Percentiles rank a stretch among this genome's conserved stretches.
phyloP scores from a whole-genome alignment of 768 basidiomycete species.

The Trametes punicea region DNA sequence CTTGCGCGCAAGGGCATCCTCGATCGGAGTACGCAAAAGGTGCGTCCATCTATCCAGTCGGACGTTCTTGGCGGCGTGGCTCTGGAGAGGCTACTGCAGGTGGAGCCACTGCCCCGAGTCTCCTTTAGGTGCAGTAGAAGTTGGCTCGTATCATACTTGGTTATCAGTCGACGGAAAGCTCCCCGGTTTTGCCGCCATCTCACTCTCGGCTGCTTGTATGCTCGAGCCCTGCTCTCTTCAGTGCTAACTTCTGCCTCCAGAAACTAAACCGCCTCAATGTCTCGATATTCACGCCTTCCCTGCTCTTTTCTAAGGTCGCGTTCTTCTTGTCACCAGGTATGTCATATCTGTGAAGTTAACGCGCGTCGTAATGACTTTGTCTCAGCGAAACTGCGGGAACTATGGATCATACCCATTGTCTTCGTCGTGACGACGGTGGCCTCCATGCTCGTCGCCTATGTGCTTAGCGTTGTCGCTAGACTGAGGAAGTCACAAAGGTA shows the following conservation, averaged over 20 bases:
- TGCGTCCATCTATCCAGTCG: slow-evolving; percentile 30
- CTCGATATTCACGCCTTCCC: slow-evolving; percentile 83
- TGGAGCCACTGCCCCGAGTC: background rate
- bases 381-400: slow-evolving; percentile 68
- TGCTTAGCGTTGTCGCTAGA: slow-evolving; percentile 58
- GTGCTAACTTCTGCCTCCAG: slow-evolving; percentile 33
- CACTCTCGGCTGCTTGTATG: background rate
- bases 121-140: too few species aligned
- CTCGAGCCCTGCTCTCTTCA: background rate
- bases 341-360: background rate
- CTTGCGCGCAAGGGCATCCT: slow-evolving; percentile 78
- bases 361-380: background rate
- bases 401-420: slow-evolving; percentile 86
- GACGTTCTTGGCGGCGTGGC: background rate
- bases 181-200: too few species aligned
- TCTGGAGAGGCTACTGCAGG: background rate
- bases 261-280: slow-evolving; percentile 82
- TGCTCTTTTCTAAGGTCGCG: slow-evolving; percentile 93
- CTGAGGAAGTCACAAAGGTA: slow-evolving; percentile 77
- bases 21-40: slow-evolving; percentile 88
- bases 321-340: slow-evolving; percentile 72
- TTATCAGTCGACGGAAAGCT: too few species aligned
- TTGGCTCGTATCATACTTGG: too few species aligned
- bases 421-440: slow-evolving; percentile 73
- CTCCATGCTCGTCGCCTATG: slow-evolving; percentile 67